Percentiles rank a stretch among this genome's conserved stretches.
Conservation (phyloP, 208 protist species). For the Balamuthia mandrillaris region DNA sequence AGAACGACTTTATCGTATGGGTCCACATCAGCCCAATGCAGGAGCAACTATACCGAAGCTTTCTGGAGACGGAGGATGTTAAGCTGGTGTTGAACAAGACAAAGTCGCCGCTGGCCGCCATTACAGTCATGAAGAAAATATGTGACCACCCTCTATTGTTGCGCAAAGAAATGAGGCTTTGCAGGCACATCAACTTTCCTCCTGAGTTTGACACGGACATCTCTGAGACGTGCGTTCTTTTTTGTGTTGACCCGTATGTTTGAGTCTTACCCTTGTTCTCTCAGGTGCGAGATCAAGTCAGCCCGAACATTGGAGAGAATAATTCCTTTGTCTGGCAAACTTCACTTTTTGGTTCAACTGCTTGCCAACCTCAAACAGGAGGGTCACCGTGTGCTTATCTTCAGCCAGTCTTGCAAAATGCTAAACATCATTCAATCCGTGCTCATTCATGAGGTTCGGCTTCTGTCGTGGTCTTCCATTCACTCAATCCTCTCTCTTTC, state of each 20-base stretch:
- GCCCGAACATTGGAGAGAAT: constrained; percentile 27
- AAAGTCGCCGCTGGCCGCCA: constrained; percentile 14
- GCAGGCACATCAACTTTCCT: no score
- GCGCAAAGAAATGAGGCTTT: constrained; percentile 12
- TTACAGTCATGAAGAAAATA: constrained; percentile 27
- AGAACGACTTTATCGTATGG: constrained; percentile 48
- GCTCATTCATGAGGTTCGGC: constrained; percentile 20
- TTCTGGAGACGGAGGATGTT: constrained; percentile 26
- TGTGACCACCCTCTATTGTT: constrained; percentile 29
- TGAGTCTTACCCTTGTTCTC: not conserved
- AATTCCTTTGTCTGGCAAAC: constrained; percentile 42
- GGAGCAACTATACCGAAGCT: constrained; percentile 27
- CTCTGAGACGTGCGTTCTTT: no score
- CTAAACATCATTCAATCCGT: constrained; percentile 52
- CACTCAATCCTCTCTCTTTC: no score
- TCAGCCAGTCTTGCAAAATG: constrained; percentile 59
- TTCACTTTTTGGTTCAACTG: constrained; percentile 44
- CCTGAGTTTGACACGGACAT: no score
- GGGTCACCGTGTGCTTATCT: constrained; percentile 60
- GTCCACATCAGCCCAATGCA: not conserved
- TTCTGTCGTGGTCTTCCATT: no score
- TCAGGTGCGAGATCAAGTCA: not conserved
- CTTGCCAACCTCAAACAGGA: constrained; percentile 43
- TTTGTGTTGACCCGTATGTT: not conserved
- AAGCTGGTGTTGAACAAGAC: constrained; percentile 1